Evolutionary conservation across 768 basidiomycete genomes (phyloP).

Genomic region (Termitomyces sp.): DNA sequence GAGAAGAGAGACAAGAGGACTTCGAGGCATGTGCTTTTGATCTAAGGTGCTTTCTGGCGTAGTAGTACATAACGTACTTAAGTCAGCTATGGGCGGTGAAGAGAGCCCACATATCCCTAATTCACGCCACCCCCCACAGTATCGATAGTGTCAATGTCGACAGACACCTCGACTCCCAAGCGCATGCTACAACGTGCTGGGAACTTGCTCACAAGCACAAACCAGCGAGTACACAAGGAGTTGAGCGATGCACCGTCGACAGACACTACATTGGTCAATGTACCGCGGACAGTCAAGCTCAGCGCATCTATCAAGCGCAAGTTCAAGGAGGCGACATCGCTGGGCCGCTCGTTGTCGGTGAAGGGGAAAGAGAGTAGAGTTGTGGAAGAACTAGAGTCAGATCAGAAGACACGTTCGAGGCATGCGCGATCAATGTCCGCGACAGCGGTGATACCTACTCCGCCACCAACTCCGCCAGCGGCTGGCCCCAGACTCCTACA

Average conservation of each 20-base stretch:
- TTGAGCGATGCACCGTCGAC: conserved; percentile 10
- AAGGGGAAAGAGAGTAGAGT: conserved; percentile 6
- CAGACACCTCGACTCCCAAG: conserved; percentile 5
- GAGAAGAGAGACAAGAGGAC: neutral
- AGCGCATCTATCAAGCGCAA: conserved; percentile 29
- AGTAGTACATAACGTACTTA: neutral
- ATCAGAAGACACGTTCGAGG: neutral
- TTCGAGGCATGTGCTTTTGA: conserved; percentile 3
- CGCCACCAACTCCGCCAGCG: conserved; percentile 5
- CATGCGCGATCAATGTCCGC: conserved; percentile 8
- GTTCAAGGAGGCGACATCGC: conserved; percentile 24
- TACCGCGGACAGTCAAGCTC: conserved; percentile 10
- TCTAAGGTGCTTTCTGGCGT: neutral
- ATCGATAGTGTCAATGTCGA: neutral
- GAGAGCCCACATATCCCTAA: neutral
- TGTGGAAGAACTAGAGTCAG: neutral
- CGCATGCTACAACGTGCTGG: conserved; percentile 32
- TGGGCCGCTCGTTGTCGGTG: conserved; percentile 23
- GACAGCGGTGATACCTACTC: neutral
- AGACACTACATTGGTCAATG: conserved; percentile 1
- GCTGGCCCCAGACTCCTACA: conserved; percentile 2
- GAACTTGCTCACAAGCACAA: conserved; percentile 25
- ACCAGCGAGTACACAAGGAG: conserved; percentile 19
- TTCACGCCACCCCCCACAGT: neutral
- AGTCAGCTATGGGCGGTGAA: neutral